Evolutionary conservation across 148 eudicot genomes (phyloP).

Genomic region (Camellia sinensis): DNA sequence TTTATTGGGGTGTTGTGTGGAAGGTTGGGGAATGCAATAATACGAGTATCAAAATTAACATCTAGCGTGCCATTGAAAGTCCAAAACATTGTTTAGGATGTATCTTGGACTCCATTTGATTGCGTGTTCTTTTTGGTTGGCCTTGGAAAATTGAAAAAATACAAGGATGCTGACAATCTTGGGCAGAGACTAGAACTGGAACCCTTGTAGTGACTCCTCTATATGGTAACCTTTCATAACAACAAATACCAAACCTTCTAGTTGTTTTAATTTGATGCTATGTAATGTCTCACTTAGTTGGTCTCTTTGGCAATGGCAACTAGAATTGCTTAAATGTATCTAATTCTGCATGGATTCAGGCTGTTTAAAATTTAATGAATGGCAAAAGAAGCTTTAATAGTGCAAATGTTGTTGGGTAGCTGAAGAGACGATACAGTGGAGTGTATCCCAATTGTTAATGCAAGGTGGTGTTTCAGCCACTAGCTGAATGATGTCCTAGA

Average conservation of each 20-base stretch:
- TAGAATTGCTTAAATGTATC: neutral
- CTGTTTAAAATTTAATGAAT: neutral
- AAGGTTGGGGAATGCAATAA: neutral
- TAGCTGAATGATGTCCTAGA: neutral
- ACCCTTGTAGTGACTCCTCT: neutral
- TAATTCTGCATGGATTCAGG: neutral
- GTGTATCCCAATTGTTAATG: neutral
- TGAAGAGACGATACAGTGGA: neutral
- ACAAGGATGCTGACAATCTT: neutral
- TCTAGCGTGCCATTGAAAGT: neutral
- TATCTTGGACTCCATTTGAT: neutral
- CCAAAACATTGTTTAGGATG: neutral
- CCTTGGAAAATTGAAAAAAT: neutral
- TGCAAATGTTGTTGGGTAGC: neutral
- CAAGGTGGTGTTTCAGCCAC: neutral
- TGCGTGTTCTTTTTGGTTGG: neutral
- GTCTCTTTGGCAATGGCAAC: neutral
- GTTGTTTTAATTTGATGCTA: neutral
- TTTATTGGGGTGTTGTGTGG: neutral
- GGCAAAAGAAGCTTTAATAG: neutral
- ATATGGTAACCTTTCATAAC: neutral
- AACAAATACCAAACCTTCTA: neutral
- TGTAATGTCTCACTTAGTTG: neutral
- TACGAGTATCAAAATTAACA: neutral
- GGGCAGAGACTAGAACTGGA: neutral